Evolutionary conservation across 169 alveolate species (phyloP).

Genomic region (Plasmodium knowlesi): DNA sequence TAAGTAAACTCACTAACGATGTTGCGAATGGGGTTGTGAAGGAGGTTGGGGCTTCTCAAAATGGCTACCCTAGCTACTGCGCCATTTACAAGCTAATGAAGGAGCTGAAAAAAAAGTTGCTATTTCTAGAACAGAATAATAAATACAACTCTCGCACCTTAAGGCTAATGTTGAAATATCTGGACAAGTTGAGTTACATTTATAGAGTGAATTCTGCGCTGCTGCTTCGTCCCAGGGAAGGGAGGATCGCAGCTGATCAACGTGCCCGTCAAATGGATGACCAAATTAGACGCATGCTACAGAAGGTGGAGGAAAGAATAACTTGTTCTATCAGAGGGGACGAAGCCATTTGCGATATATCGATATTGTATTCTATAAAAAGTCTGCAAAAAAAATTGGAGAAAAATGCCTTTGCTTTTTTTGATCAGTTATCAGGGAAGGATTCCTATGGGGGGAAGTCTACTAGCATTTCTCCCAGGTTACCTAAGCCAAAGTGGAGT

Average conservation of each 20-base stretch:
- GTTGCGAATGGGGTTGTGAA: no score
- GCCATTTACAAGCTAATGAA: conserved; percentile 6
- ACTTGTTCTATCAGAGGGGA: not conserved
- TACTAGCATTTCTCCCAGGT: not conserved
- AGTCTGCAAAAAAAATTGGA: not conserved
- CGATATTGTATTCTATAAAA: not conserved
- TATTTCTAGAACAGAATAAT: not conserved
- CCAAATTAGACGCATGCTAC: not conserved
- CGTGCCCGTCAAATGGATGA: not conserved
- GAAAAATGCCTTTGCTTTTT: not conserved
- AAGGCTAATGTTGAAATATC: not conserved
- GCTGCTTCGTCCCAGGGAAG: no score
- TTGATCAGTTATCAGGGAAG: not conserved
- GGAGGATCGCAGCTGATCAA: not conserved
- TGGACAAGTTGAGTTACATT: conserved; percentile 33
- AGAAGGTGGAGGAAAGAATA: not conserved
- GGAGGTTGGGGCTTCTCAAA: not conserved
- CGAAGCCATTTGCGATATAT: not conserved
- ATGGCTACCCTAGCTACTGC: not conserved
- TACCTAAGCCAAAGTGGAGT: not conserved
- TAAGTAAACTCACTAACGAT: not conserved
- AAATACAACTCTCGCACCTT: not conserved
- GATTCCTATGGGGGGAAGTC: not conserved
- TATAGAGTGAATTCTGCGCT: conserved; percentile 1
- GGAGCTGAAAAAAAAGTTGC: not conserved